Evolutionary conservation across 1,284 basidiomycete species (phyloP).

Genomic region (Bondarzewia mesenterica): DNA sequence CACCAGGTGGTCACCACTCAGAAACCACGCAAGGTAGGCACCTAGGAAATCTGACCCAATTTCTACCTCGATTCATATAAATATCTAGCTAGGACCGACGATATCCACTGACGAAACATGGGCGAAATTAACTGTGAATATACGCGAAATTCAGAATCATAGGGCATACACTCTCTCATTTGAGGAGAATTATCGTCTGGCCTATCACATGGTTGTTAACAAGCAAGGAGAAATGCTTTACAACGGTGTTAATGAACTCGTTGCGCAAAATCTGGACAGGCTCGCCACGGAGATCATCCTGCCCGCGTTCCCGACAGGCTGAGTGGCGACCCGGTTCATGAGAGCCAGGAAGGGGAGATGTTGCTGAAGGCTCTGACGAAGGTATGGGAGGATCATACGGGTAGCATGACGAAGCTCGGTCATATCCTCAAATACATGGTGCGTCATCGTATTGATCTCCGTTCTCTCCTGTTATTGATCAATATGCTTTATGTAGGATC

Average conservation of each 20-base stretch:
- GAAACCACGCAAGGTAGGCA: conserved; percentile 46
- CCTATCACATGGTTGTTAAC: conserved; percentile 89
- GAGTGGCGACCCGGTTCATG: conserved; percentile 48
- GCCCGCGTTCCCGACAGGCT: conserved; percentile 73
- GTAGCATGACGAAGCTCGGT: conserved; percentile 84
- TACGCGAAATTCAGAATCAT: conserved; percentile 93
- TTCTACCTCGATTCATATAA: neutral
- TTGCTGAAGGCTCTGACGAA: conserved; percentile 78
- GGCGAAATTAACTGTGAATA: conserved; percentile 72
- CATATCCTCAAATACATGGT: conserved; percentile 98
- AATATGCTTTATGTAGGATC: conserved; percentile 61
- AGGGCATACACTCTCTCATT: conserved; percentile 91
- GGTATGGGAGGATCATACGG: conserved; percentile 93
- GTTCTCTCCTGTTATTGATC: neutral
- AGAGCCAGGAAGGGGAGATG: conserved; percentile 74
- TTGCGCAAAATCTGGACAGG: conserved; percentile 77
- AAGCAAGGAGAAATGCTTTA: conserved; percentile 87
- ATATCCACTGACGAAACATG: conserved; percentile 69
- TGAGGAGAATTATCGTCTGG: conserved; percentile 94
- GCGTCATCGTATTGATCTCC: conserved; percentile 19
- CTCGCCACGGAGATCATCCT: conserved; percentile 76
- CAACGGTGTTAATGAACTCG: conserved; percentile 75
- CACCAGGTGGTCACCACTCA: conserved; percentile 17
- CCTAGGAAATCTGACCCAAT: neutral
- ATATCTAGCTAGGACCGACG: conserved; percentile 55